Base-by-base conservation (phyloP, 441 rosid genomes). In the Gossypium davidsonii region DNA sequence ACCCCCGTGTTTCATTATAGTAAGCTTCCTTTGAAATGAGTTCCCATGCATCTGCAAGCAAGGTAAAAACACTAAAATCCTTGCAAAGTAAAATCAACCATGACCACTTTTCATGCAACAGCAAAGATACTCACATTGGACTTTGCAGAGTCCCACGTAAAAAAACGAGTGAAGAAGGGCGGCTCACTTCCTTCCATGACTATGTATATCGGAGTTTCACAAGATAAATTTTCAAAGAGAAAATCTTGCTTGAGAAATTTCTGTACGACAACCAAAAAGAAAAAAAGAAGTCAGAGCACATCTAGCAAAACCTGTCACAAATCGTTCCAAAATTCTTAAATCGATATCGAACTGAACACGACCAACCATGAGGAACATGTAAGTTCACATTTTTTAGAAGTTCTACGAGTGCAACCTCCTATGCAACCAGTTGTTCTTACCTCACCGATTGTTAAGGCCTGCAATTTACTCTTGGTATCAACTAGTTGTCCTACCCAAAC, bases 401-500 rank as follows among this genome's bases (percentile, higher is more conserved):
- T 44, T 65, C 8, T 67, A 67, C 9, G 59, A 56, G 39, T 20
- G 18, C 34, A 17, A 31, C 7, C 55, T 23, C n/a, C 52, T 1
- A 56, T 25, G 72, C 34, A 72, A 60, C 37, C 17, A 55, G 14
- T 51, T 48, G 44, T 37, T 34, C 75, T 59, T 85, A 96, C 99
- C 98, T 90, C 91, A 66, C 94, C 98, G 71, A 88, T 92, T 51
- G 82, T 73, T 68, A 92, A 78, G 79, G 89, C 91, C 60, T 86
- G 88, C 56, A 80, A 56, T 81, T 81, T 89, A 42, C 70, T 91
- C 85, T 92, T 89, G 66, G 88, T 44, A 75, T 93, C 97, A 71
- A 88, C 97, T 78, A 85, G 86, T 77, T 88, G 94, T 44, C 99
- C 99, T 48, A 91, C 93, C 99, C 99, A 96, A 67, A 93, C 92